Base-by-base conservation (phyloP, 371 early-diverging fungal species). In the Mortierella sp. region DNA sequence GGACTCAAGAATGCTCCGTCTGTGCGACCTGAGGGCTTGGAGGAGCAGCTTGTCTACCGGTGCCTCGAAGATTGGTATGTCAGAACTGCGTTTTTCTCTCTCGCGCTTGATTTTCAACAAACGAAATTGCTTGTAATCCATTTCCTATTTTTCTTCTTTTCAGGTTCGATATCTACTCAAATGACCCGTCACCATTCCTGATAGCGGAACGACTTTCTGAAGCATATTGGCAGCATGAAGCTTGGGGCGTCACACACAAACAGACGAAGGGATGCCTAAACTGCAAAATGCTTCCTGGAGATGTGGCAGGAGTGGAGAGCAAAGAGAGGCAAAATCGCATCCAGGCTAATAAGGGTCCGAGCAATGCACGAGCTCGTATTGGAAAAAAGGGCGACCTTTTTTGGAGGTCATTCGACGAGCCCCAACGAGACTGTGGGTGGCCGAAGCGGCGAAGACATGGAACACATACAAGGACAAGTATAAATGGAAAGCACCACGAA, bases 361-460 rank as follows among this genome's bases (percentile, higher is more conserved):
- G 47, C 51, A 39, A 30, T 35, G 26, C 62, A 40, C 52, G 65
- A 9, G 65, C 49, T 47, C 10, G 54, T 28, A 12, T 20, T 49
- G 65, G 65, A 26, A 64, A 64, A 26, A 64, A 52, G 9, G 65
- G 65, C 5, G 65, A 64, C 32, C 28, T 64, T 51, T 64, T 64
- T 28, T 64, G 52, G 35, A 30, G 65, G 5, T 64, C 52, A 20
- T 64, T 64, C 28, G 52, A 64, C 24, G 65, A 64, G 52, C 65
- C 65, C 1, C 6, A 18, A 24, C 49, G 51, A 37, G 65, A 64
- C 37, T 64, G 65, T 51, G 65, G 10, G 65, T 64, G 30, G 22
- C 51, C 26, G 65, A 64, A n/a, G 65, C 32, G 6, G 65, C 65
- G 12, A 64, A 64, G 65, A 16, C 37, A 8, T 64, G 35, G 65